Base-by-base conservation (phyloP, 1,284 basidiomycete species). In the Sanghuangporus sanghuang region DNA sequence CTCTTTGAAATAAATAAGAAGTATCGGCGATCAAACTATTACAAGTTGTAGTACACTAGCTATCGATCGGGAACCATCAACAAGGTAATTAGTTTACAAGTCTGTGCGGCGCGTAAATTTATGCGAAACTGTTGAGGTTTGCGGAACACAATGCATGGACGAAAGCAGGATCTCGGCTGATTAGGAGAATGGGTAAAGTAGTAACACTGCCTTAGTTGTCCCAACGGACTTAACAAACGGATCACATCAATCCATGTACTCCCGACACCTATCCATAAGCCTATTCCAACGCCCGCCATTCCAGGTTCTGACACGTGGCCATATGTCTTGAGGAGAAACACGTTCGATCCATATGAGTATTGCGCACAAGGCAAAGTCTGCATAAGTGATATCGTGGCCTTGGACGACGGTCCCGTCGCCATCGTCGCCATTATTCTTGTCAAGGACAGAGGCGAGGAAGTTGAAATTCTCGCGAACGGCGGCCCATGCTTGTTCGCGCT, bases 311-410 rank as follows among this genome's bases (percentile, higher is more conserved):
- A 89, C 78, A 60, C 82, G 75, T 23, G 78, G 73, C 87, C 87
- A 89, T 5, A 84, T 85, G 66, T 89, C 87, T 64, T 85, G 83
- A 11, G 85, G 80, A 18, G 86, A 81, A 69, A 88, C 82, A 58
- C 81, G 77, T 71, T 88, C 83, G 52, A 89, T 86, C 86, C 86
- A 89, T 56, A 88, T 80, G 57, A 89, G 70, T 35, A 87, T 80
- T 0, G 88, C 83, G 68, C 86, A 88, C 21, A 90, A 73, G 2
- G 85, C 83, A 70, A 90, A 89, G 68, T 90, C 88, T 0, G 86
- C 86, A 68, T 89, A 89, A 9, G 81, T 83, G 44, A 89, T 77
- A 21, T 87, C 83, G 50, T 78, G 75, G 2, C 87, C 88, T 80
- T 84, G 85, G 23, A 77, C 82, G 27, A 89, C 85, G n/a, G 83